These are phyloP conservation scores for Leccinellum albellum DNA, from an alignment of 768 basidiomycete species.

Conservation along the genomic window DNA sequence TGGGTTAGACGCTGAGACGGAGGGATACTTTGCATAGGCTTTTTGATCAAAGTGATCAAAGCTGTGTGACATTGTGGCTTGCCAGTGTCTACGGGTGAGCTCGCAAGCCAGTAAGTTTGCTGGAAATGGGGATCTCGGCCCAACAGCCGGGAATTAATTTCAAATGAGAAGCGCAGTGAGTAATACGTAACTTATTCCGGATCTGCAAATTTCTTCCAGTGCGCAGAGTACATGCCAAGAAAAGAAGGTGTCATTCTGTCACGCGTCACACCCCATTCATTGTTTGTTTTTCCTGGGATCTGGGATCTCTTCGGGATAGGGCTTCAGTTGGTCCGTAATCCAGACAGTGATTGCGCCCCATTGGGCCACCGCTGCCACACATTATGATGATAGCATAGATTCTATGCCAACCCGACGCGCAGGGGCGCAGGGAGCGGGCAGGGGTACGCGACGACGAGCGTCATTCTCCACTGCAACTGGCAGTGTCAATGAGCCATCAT, in stretches of 20 bases:
- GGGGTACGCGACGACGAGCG: not conserved
- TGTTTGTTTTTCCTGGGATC: conserved; percentile 9
- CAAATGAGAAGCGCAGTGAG: conserved; percentile 29
- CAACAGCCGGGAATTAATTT: conserved; percentile 16
- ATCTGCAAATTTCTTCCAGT: conserved; percentile 29
- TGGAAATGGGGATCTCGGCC: conserved; percentile 11
- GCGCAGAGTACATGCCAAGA: conserved; percentile 11
- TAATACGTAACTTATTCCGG: conserved; percentile 29
- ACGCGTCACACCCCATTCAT: conserved; percentile 18
- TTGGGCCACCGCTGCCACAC: not conserved
- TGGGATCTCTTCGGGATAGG: conserved; percentile 9
- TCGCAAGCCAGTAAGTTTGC: not conserved
- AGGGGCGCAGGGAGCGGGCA: not conserved
- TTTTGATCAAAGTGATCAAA: conserved; percentile 23
- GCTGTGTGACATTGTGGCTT: not conserved
- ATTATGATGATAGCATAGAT: not conserved
- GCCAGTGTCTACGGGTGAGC: not conserved
- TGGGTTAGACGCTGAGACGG: not conserved
- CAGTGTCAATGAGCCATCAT: not conserved
- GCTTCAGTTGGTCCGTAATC: not conserved
- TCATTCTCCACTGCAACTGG: not conserved
- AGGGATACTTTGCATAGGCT: conserved; percentile 10
- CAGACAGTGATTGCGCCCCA: not conserved
- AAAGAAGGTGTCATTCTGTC: conserved; percentile 10
- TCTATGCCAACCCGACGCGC: conserved; percentile 8